These are phyloP conservation scores for Friedmanniomyces simplex DNA, from an alignment of 495 filamentous ascomycete species.

Conservation along the genomic window DNA sequence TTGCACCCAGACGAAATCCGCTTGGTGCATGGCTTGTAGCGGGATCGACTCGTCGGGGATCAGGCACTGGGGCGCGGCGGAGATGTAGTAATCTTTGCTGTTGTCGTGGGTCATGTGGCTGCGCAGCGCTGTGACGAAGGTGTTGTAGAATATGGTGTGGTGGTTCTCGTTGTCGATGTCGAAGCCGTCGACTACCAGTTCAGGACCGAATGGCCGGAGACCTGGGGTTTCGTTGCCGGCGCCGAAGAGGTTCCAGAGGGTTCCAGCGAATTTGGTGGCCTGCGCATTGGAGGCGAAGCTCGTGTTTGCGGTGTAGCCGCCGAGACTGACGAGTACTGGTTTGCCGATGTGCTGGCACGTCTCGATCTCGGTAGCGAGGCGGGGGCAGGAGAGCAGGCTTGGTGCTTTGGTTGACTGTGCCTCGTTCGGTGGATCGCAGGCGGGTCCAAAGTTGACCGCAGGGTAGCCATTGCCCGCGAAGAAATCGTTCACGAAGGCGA, in stretches of 20 bases:
- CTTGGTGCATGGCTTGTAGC: conserved; percentile 44
- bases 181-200: conserved; percentile 58
- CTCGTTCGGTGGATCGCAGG: conserved; percentile 17
- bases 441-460: conserved; percentile 30
- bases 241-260: conserved; percentile 62
- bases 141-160: conserved; percentile 39
- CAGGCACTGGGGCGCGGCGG: conserved; percentile 57
- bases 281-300: conserved; percentile 43
- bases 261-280: conserved; percentile 44
- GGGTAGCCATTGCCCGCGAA: conserved; percentile 27
- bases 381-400: conserved; percentile 37
- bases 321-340: conserved; percentile 57
- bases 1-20: conserved; percentile 57
- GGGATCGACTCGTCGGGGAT: conserved; percentile 54
- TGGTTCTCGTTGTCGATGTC: conserved; percentile 35
- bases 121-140: conserved; percentile 48
- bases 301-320: conserved; percentile 48
- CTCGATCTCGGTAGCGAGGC: conserved; percentile 46
- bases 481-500: conserved; percentile 43
- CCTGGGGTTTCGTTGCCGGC: conserved; percentile 33
- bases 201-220: conserved; percentile 46
- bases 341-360: conserved; percentile 55
- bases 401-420: conserved; percentile 18
- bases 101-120: conserved; percentile 38
- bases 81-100: conserved; percentile 48